A percentile compares a stretch with the other conserved stretches of the same genome.
Evolutionary conservation across 176 grass and related monocot species (phyloP).

Genomic region (Oryza australiensis): DNA sequence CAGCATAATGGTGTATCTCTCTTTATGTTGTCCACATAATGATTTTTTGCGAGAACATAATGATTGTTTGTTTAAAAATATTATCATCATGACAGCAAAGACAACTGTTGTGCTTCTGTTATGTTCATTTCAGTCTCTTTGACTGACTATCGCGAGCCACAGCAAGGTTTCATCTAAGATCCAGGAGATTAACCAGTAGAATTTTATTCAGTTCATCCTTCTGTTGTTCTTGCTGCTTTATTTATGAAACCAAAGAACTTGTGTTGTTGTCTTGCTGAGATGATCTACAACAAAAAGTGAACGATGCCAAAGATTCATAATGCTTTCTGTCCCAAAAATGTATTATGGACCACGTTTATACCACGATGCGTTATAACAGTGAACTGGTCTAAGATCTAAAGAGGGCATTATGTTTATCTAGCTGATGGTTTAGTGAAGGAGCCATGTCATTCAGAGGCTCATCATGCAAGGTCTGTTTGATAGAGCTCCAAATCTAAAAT

Average conservation of each 20-base stretch:
- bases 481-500: no score
- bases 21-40: neutral
- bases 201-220: neutral
- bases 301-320: neutral
- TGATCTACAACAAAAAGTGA: neutral
- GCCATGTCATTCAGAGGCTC: neutral
- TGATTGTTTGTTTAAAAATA: neutral
- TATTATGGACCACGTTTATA: neutral
- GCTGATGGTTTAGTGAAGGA: neutral
- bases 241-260: neutral
- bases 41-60: neutral
- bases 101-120: neutral
- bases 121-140: slow-evolving; percentile 4
- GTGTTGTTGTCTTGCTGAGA: neutral
- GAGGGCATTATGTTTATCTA: neutral
- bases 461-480: neutral
- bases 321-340: neutral
- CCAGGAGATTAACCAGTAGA: neutral
- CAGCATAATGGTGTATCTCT: neutral
- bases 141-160: neutral
- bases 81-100: neutral
- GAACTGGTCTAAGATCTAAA: neutral
- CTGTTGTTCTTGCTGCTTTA: slow-evolving; percentile 1
- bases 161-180: neutral
- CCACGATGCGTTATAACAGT: neutral